phyloP scores from a whole-genome alignment of 169 alveolate genomes.

The Plasmodium adleri region DNA sequence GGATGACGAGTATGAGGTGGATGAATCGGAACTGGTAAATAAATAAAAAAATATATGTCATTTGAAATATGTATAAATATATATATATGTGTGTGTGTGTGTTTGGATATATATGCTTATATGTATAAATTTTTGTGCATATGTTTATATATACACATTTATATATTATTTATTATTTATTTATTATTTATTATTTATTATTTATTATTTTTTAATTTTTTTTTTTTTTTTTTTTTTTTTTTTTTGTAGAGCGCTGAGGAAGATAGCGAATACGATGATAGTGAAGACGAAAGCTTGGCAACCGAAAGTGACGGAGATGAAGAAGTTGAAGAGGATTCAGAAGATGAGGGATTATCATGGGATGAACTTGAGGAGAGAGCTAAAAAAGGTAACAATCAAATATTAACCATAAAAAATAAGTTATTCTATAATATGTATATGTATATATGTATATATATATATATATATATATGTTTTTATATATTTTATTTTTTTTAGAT shows the following conservation, averaged over 20 bases:
- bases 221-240: background rate
- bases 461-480: background rate
- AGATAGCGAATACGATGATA: constrained; percentile 82
- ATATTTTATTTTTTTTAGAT: constrained; percentile 21
- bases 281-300: constrained; percentile 85
- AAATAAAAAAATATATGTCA: background rate
- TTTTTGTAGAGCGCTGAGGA: constrained; percentile 78
- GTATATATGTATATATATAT: background rate
- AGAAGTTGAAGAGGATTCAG: constrained; percentile 89
- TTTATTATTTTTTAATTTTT: too few species aligned
- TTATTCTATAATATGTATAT: background rate
- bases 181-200: too few species aligned
- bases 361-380: constrained; percentile 90
- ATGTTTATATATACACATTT: too few species aligned
- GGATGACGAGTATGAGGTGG: constrained; percentile 85
- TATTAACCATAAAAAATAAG: background rate
- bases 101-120: too few species aligned
- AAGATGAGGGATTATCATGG: constrained; percentile 91
- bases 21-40: constrained; percentile 81
- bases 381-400: constrained; percentile 39
- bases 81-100: too few species aligned
- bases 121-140: too few species aligned
- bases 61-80: background rate
- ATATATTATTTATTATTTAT: too few species aligned
- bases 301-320: constrained; percentile 90